Base-by-base conservation (phyloP, 1,139 yeast genomes). In the Pichia sp. region DNA sequence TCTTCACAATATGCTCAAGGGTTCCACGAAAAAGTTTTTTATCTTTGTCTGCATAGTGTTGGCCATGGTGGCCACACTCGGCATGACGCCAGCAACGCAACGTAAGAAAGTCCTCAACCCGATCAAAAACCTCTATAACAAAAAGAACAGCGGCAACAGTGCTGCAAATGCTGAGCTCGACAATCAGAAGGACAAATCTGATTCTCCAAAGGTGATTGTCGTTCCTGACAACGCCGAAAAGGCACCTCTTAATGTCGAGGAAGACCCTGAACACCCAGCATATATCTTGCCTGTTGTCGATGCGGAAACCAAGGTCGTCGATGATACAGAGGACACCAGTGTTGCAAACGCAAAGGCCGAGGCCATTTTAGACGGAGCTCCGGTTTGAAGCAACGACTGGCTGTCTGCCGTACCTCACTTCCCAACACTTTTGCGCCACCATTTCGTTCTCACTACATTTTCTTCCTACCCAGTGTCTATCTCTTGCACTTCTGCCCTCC, bases 81-180 rank as follows among this genome's bases (percentile, higher is more conserved):
- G 55, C 13, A 53, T 55, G 52, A 57, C 56, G 3, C 57, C 59
- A 30, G 54, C 19, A 32, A 41, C 47, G 8, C 54, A 57, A 5
- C 41, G 49, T 13, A 43, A 51, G 26, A 38, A 50, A 15, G 19
- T 53, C 1, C 34, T 54, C 2, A 50, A 50, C 45, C 59, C 53
- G 41, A 48, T 57, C 19, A 30, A 23, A 7, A 13, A 36, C 5
- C 13, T 51, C 5, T 54, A 57, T n/a, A 44, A 32, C 42, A 31
- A 31, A 5, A 45, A 45, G n/a, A 23, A 34, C 32, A 31, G 32
- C 7, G 48, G 40, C n/a, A 23, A 34, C 7, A 19, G n/a, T 7
- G 53, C 36, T 8, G 50, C 26, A 8, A 29, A 36, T 5, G 32
- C 41, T 2, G 55, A 50, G 16, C 29, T 40, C 11, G 49, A 26